Evolutionary conservation across 768 basidiomycete genomes (phyloP), one percentile per base, ranked within the genome.

Genomic region (Tricholoma flavovirens): DNA sequence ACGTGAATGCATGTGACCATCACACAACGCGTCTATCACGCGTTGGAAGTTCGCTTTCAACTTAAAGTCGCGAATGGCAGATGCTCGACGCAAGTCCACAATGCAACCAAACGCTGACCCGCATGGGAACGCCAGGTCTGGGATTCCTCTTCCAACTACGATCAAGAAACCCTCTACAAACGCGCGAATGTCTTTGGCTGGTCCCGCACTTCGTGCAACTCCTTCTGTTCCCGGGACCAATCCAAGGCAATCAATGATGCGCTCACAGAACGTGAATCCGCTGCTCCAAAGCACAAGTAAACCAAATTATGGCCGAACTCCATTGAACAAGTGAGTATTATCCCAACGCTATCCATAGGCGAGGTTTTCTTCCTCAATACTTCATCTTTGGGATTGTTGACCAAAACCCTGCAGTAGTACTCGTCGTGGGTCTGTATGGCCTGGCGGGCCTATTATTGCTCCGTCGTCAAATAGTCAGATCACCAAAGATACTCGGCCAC

Each of bases 341-440:
- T 33, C 7, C 29, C 4, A 24, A 35, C 11, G 53, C 62, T 9
- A 26, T 32, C 21, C 46, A 46, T 22, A n/a, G 6, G 24, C 48
- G 65, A 48, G 29, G 29, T 32, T 35, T 50, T 32, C 35, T 10
- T 19, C 40, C 11, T 42, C 19, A 5, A 21, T 42, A 9, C 8
- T 42, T 42, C 60, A 56, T 55, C 49, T 32, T 50, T 35, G 48
- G 14, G 7, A 24, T 24, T 14, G 12, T 33, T 43, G n/a, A 50
- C 22, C 48, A 49, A 4, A 43, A 30, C 15, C 40, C 48, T 42
- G 11, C 42, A 84, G 83, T 65, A 91, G 86, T 62, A 80, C 82
- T 30, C 84, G 91, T 43, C 81, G 90, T 55, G 85, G 83, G n/a
- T 91, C 91, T 26, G 74, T 82, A 43, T 93, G 87, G 87, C 71